These are phyloP conservation scores for Xylaria sp. DNA, from an alignment of 2,329 filamentous ascomycete genomes.

Conservation along the genomic window DNA sequence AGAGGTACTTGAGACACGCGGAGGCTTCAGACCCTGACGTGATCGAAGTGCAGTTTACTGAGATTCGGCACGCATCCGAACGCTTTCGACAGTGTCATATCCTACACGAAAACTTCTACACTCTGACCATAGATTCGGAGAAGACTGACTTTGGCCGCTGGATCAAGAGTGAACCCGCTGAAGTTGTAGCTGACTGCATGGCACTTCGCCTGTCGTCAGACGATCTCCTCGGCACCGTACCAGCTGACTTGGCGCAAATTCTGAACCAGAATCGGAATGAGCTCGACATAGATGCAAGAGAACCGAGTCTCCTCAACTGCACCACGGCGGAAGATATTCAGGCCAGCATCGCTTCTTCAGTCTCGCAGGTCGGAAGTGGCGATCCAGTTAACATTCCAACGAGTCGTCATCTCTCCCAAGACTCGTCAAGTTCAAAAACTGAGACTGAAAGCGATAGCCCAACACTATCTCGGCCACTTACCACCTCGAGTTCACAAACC, in stretches of 20 bases:
- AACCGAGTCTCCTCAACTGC: conserved; percentile 39
- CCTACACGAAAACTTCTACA: conserved; percentile 80
- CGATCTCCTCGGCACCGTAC: conserved; percentile 14
- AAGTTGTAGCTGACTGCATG: conserved; percentile 76
- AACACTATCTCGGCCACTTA: conserved; percentile 50
- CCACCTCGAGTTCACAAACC: conserved; percentile 45
- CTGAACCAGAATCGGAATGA: conserved; percentile 28
- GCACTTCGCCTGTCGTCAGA: conserved; percentile 48
- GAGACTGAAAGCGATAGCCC: conserved; percentile 53
- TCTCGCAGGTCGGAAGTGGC: conserved; percentile 40
- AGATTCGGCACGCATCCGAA: conserved; percentile 72
- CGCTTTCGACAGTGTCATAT: conserved; percentile 67
- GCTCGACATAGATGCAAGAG: conserved; percentile 32
- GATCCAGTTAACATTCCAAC: conserved; percentile 35
- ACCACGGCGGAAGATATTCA: conserved; percentile 42
- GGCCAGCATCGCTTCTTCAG: conserved; percentile 50
- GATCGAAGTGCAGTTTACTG: conserved; percentile 70
- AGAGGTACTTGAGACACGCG: conserved; percentile 69
- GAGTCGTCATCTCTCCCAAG: conserved; percentile 44
- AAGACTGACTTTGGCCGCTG: conserved; percentile 70
- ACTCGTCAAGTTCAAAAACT: conserved; percentile 41
- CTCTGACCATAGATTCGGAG: conserved; percentile 72
- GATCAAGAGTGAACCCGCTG: conserved; percentile 73
- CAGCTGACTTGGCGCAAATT: conserved; percentile 22
- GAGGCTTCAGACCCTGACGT: conserved; percentile 66